Base-by-base conservation (phyloP, 306 rosid species). In the Prunus salicina region DNA sequence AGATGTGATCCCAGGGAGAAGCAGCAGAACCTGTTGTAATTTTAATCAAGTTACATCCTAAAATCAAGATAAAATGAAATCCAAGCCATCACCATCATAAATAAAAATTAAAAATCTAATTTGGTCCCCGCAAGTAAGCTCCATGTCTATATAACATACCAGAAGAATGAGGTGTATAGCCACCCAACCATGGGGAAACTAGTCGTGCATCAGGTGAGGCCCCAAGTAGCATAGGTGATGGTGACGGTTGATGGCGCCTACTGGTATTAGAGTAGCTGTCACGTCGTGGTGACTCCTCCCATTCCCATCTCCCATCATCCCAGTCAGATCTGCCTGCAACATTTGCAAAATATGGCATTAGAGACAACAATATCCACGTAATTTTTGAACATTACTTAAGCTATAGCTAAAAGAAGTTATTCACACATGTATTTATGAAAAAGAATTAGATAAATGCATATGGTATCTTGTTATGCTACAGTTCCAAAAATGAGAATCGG, bases 291-390 rank as follows among this genome's bases (percentile, higher is more conserved):
- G 97, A 81, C 62, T 92, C 98, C 69, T 88, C 93, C 98, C 98
- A 95, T 86, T 95, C 98, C 98, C 97, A 95, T 69, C 87, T 85
- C 51, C 97, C 96, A 72, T 88, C 90, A 77, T 90, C 98, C 98
- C 98, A 95, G 80, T 95, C 97, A 79, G 93, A 95, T 81, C 96
- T 88, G 61, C 93, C 98, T 95, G 84, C 66, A 80, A 72, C 43
- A 78, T 67, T 34, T 57, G 49, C 72, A 60, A 41, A 38, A 24
- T 41, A 69, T 57, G 63, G 56, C 71, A 72, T 49, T 74, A 52
- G 58, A 82, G 50, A 56, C 78, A 62, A 62, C 22, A 74, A 55
- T 43, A 72, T 12, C 20, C 66, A 53, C 69, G 67, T 61, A 56
- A 2, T 10, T 72, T 15, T 67, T 22, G 6, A 67, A 71, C 32